Conservation (phyloP, 176 grass and related monocot species). For the Microstegium vimineum region DNA sequence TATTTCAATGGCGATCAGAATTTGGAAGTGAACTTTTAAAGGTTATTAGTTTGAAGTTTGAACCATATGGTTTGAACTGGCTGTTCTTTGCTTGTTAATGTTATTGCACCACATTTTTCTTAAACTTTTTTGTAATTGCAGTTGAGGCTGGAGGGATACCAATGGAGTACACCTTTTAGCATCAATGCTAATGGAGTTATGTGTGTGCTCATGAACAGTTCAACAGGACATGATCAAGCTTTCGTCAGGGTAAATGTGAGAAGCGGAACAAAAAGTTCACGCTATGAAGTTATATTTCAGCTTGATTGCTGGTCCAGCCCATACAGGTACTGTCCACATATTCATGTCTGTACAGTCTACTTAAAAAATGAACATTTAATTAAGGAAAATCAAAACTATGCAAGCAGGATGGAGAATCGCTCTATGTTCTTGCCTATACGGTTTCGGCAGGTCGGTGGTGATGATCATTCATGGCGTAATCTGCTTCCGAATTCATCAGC, state of each 20-base stretch:
- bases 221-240: slow-evolving; percentile 57
- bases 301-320: slow-evolving; percentile 75
- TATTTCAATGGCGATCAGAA: slow-evolving; percentile 80
- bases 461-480: slow-evolving; percentile 77
- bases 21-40: slow-evolving; percentile 79
- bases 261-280: slow-evolving; percentile 83
- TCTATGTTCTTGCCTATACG: slow-evolving; percentile 90
- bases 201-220: slow-evolving; percentile 70
- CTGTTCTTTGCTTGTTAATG: slow-evolving; percentile 6
- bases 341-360: slow-evolving; percentile 14
- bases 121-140: slow-evolving; percentile 31
- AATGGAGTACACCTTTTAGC: slow-evolving; percentile 92
- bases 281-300: slow-evolving; percentile 83
- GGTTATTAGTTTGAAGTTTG: slow-evolving; percentile 55
- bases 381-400: slow-evolving; percentile 16
- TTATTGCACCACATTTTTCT: slow-evolving; percentile 5
- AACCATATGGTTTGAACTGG: no score
- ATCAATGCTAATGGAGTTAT: slow-evolving; percentile 84
- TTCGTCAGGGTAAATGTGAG: slow-evolving; percentile 80
- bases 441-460: slow-evolving; percentile 76
- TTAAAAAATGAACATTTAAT: not conserved
- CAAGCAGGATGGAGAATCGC: slow-evolving; percentile 89
- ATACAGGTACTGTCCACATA: slow-evolving; percentile 58
- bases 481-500: slow-evolving; percentile 80
- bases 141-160: slow-evolving; percentile 80